Conservation (phyloP, 441 rosid genomes). For the Hura crepitans region DNA sequence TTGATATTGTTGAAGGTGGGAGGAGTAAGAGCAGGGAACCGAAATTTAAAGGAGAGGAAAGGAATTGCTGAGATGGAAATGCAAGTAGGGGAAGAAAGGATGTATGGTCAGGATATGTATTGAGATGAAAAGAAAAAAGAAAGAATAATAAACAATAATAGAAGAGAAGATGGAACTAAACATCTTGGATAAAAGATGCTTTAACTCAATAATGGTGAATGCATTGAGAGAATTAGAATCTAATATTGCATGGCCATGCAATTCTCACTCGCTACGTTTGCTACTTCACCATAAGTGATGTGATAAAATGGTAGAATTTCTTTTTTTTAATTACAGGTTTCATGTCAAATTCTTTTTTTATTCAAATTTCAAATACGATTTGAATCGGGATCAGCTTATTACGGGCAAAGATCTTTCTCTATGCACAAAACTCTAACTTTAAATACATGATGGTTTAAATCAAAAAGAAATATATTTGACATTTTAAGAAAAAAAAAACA, state of each 20-base stretch:
- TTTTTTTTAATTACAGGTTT: no score
- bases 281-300: not conserved
- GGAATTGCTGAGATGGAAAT: no score
- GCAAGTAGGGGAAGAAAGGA: conserved; percentile 34
- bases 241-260: conserved; percentile 22
- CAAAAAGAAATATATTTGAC: no score
- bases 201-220: conserved; percentile 54
- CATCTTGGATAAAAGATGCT: conserved; percentile 54
- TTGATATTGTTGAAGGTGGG: conserved; percentile 16
- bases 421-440: no score
- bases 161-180: conserved; percentile 34
- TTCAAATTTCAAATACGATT: no score
- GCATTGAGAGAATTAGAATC: conserved; percentile 52
- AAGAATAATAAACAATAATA: conserved; percentile 42
- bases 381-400: no score
- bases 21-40: no score
- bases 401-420: no score
- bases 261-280: conserved; percentile 23
- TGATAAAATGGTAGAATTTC: no score
- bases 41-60: conserved; percentile 30
- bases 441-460: no score
- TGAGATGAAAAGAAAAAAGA: conserved; percentile 2
- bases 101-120: conserved; percentile 34
- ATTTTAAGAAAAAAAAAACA: no score
- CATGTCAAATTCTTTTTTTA: no score